Percentiles rank a stretch among this genome's conserved stretches.
Evolutionary conservation across 1,284 basidiomycete species (phyloP).

Genomic region (Marasmius oreades): DNA sequence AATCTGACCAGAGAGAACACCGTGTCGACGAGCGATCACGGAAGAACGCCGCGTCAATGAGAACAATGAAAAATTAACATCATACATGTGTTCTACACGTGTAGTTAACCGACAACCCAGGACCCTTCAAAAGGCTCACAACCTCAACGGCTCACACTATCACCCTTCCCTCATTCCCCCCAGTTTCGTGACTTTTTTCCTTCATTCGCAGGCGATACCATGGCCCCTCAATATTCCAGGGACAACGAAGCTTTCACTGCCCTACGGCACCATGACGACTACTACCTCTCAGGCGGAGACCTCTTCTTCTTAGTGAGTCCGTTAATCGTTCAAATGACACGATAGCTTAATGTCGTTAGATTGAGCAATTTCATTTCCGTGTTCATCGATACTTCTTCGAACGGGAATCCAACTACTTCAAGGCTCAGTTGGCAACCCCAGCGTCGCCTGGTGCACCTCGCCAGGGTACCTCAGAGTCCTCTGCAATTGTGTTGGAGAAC

Average conservation of each 20-base stretch:
- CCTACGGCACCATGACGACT: slow-evolving; percentile 40
- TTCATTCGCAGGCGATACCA: slow-evolving; percentile 18
- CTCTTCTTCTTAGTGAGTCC: slow-evolving; percentile 39
- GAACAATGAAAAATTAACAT: background rate
- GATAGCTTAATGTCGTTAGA: slow-evolving; percentile 29
- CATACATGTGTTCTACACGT: slow-evolving; percentile 15
- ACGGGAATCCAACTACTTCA: slow-evolving; percentile 56
- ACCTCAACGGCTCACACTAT: slow-evolving; percentile 19
- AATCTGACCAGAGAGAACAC: background rate
- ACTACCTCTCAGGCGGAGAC: slow-evolving; percentile 54
- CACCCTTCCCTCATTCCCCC: slow-evolving; percentile 15
- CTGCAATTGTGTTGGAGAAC: slow-evolving; percentile 49
- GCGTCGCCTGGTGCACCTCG: slow-evolving; percentile 42
- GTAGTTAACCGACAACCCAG: slow-evolving; percentile 12
- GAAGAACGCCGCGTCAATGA: background rate
- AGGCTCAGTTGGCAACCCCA: slow-evolving; percentile 38
- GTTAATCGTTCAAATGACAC: background rate
- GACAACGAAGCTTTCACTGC: slow-evolving; percentile 24
- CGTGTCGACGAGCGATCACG: background rate
- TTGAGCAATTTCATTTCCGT: slow-evolving; percentile 45
- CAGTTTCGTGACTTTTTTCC: slow-evolving; percentile 15
- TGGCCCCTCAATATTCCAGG: slow-evolving; percentile 18
- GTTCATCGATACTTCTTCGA: slow-evolving; percentile 65
- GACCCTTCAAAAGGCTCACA: slow-evolving; percentile 10
- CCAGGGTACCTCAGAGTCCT: slow-evolving; percentile 41